Evolutionary conservation across 306 rosid genomes (phyloP), one percentile per base, ranked within the genome.

Genomic region (Ormosia emarginata): DNA sequence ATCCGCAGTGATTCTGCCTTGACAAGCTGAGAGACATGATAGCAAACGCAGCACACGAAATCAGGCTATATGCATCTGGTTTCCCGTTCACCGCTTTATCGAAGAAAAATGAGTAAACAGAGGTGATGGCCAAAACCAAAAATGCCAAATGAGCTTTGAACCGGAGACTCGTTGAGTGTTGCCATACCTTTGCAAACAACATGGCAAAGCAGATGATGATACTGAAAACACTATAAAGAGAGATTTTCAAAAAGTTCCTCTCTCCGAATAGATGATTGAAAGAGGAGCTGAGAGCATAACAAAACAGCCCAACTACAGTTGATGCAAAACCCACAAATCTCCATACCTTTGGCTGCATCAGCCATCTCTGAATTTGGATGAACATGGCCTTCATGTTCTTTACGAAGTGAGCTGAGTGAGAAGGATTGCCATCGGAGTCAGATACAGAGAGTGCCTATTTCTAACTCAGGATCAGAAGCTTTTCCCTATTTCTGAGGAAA

Each of bases 241-340:
- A 7, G 1, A 29, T 61, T 44, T 62, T 61, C 2, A 46, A 44
- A 0, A 43, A 3, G 15, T 15, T 75, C 80, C 71, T 44, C 0
- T 61, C 0, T 32, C 80, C 80, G 34, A 43, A 75, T 34, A 43
- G 18, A 32, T 75, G 30, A 5, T 61, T 44, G 80, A 75, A 61
- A 30, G 70, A 75, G 6, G 80, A 75, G 7, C 80, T 75, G 10
- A 75, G 44, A 59, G 70, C 80, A 10, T 43, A 75, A n/a, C 33
- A 75, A 0, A 75, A 14, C 1, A 75, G 13, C 8, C 80, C 80
- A 30, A 59, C 15, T 4, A 61, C 0, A 6, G 70, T 0, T 33
- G 80, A 75, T 14, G 4, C 56, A 9, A 32, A 61, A 0, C 71
- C 30, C 1, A 49, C 2, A 50, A 49, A 71, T 32, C 62, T 50